Evolutionary conservation across 1,284 basidiomycete species (phyloP).

Genomic region (Puccinia polysora): DNA sequence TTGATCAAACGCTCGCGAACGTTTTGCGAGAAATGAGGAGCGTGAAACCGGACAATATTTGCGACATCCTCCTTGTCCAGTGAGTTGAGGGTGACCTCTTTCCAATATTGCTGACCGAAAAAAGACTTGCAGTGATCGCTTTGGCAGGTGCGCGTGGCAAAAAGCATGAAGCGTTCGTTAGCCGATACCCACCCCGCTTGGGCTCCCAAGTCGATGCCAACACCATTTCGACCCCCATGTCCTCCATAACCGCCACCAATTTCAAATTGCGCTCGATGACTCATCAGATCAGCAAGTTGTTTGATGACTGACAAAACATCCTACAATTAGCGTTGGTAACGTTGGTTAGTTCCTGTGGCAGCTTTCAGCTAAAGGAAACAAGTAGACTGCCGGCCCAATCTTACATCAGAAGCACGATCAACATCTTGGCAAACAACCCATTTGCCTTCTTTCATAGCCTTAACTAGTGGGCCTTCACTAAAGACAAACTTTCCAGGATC

Average conservation of each 20-base stretch:
- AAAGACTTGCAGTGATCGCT: constrained; percentile 13
- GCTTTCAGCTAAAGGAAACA: not conserved
- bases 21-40: constrained; percentile 3
- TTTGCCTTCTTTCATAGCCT: constrained; percentile 80
- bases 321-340: constrained; percentile 3
- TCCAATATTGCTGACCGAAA: constrained; percentile 59
- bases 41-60: constrained; percentile 44
- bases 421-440: constrained; percentile 95
- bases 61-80: constrained; percentile 48
- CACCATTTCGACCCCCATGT: constrained; percentile 64
- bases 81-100: constrained; percentile 47
- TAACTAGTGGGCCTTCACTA: constrained; percentile 89
- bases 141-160: constrained; percentile 53
- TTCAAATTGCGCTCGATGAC: constrained; percentile 37
- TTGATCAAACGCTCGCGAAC: constrained; percentile 21
- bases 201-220: constrained; percentile 59
- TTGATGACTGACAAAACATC: constrained; percentile 41
- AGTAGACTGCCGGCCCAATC: not conserved
- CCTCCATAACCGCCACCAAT: constrained; percentile 45
- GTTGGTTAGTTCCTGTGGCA: not conserved
- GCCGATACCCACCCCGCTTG: constrained; percentile 53
- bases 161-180: constrained; percentile 53
- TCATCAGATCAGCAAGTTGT: constrained; percentile 40
- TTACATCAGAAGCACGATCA: constrained; percentile 78
- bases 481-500: constrained; percentile 89